These are phyloP conservation scores for Suhomyces prunicola DNA, from an alignment of 805 yeast species.

Conservation along the genomic window DNA sequence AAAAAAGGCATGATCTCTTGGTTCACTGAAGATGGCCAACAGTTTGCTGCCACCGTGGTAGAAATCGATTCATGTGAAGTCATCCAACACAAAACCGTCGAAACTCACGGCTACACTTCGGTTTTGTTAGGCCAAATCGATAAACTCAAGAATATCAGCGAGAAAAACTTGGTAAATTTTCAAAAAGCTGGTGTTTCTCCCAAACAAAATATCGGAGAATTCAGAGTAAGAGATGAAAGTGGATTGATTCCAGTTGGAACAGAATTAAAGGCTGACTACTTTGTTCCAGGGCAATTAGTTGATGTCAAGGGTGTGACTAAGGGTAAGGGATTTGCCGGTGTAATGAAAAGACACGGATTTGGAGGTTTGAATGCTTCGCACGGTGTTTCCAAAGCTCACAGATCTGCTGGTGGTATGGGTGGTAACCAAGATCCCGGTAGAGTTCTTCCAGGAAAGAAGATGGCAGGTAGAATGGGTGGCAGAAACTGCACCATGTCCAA, in stretches of 20 bases:
- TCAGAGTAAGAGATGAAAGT: constrained; percentile 63
- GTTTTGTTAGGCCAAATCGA: constrained; percentile 85
- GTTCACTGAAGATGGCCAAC: constrained; percentile 68
- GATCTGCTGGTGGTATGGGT: constrained; percentile 98
- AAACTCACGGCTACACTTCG: constrained; percentile 77
- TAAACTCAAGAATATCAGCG: constrained; percentile 53
- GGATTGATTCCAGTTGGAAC: constrained; percentile 78
- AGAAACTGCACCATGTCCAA: constrained; percentile 71
- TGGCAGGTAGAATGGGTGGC: constrained; percentile 98
- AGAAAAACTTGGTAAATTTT: constrained; percentile 61
- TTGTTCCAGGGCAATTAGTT: constrained; percentile 76
- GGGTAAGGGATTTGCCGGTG: constrained; percentile 98
- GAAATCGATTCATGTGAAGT: constrained; percentile 91
- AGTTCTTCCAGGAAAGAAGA: constrained; percentile 92
- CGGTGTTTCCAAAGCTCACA: constrained; percentile 90
- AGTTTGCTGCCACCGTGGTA: constrained; percentile 79
- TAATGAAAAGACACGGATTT: constrained; percentile 92
- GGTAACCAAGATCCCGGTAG: constrained; percentile 95
- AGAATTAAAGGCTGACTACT: constrained; percentile 77
- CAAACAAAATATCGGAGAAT: constrained; percentile 70
- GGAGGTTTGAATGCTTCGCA: constrained; percentile 88
- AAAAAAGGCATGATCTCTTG: constrained; percentile 90
- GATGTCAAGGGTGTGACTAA: constrained; percentile 77
- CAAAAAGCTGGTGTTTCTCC: constrained; percentile 82
- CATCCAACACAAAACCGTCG: constrained; percentile 61